Evolutionary conservation across 106 monocot genomes (phyloP), one percentile per base, ranked within the genome.

Genomic region (Narthecium ossifragum): DNA sequence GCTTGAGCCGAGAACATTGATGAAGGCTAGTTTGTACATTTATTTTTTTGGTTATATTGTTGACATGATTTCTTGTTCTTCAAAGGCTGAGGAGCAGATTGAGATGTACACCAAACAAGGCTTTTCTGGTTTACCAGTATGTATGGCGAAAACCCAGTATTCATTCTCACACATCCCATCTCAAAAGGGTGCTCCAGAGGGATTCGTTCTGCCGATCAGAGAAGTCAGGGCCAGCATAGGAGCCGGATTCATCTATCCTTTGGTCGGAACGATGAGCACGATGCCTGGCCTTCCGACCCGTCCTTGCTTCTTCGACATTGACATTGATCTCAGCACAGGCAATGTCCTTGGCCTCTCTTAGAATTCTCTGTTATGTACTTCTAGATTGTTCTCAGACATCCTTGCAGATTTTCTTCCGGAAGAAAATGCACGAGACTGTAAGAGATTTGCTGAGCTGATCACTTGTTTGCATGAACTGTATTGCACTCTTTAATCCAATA

Each of bases 141-240:
- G 98, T 67, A 91, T 98, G 98, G 98, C 87, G 17, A 98, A 98
- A 65, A 98, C 91, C 18, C 98, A 98, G 46, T 98, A 98, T 61
- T 98, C 98, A 8, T 98, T 98, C 66, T 84, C 98, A 11, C 84
- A 88, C 47, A 51, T 79, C 26, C 81, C 98, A n/a, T 57, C 82
- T 17, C 76, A 72, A 33, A 93, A 98, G 58, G 98, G 98, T 4
- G 91, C 87, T n/a, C 98, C 98, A 2, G 57, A 57, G 30, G 98
- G 91, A 32, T 98, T 91, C 43, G 72, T 82, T 13, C 71, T 98
- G 1, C 98, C 98, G 4, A 91, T 98, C 40, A 78, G 91, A 59
- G 98, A 98, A 56, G 81, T 98, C 3, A 78, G 91, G 46, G 98
- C 91, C 6, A 91, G 98, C 61, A 91, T 88, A n/a, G 98, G 98